Evolutionary conservation across 768 basidiomycete genomes (phyloP), one percentile per base, ranked within the genome.

Genomic region (Trametopsis cervina): DNA sequence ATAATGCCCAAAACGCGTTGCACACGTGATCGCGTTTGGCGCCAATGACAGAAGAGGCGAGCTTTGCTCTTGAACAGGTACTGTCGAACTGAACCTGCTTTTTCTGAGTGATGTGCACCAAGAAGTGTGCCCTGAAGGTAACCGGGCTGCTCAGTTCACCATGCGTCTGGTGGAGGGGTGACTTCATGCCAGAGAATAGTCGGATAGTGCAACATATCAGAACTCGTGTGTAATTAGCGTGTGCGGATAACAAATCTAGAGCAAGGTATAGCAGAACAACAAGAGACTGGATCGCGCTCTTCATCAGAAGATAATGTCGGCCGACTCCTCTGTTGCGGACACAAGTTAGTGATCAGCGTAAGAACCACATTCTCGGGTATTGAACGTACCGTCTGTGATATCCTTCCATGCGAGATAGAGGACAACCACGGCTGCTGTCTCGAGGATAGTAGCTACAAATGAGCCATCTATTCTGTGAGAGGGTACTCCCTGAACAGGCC

Each of bases 391-490:
- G 80, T 94, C 91, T 15, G 91, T 93, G 49, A 93, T 89, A 62
- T 83, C 83, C 64, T 73, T 72, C 93, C 93, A 95, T n/a, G 79
- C 90, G 13, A 82, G 60, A 62, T 78, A 92, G 17, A 95, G 53
- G 3, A 78, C 66, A 10, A 69, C 75, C 1, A 95, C 79, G 0
- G 85, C 67, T 0, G 76, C 81, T 0, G 89, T 89, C 60, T 95
- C 89, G 40, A 95, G 69, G 4, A 93, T 44, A 0, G 94, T 94
- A 1, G 89, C 85, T 21, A 96, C 63, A 63, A 96, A 95, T 2
- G 85, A 81, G 4, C 89, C 89, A 65, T 97, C 95, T 17, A 96
- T 69, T 15, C 24, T 44, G 13, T 40, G 26, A 12, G 20, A 27
- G 7, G 38, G 44, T 23, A 46, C 50, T 24, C 50, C 44, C 44